These are phyloP conservation scores for Geranium incanum DNA, from an alignment of 441 rosid species.

Conservation along the genomic window DNA sequence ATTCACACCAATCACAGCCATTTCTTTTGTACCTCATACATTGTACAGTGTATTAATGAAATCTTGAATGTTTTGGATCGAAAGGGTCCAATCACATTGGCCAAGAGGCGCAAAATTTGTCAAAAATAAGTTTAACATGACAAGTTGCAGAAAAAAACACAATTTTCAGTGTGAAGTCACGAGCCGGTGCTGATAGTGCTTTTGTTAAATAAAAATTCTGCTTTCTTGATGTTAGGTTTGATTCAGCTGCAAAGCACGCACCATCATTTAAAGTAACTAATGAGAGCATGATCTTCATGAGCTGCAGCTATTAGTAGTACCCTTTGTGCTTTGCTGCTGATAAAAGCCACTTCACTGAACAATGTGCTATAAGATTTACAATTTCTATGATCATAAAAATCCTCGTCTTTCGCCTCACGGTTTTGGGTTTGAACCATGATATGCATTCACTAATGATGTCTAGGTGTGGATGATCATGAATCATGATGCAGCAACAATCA, in stretches of 20 bases:
- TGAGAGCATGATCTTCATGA: neutral
- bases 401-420: constrained; percentile 20
- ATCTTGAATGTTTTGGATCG: neutral
- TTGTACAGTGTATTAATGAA: neutral
- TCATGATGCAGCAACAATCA: no score
- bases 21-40: constrained; percentile 8
- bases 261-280: neutral
- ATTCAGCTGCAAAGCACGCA: neutral
- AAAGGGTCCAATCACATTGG: neutral
- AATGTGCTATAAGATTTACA: neutral
- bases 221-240: constrained; percentile 2
- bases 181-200: constrained; percentile 19
- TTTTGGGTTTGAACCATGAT: constrained; percentile 24
- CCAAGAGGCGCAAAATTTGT: neutral
- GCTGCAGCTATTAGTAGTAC: neutral
- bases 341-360: constrained; percentile 3
- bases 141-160: constrained; percentile 18
- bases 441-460: neutral
- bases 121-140: neutral
- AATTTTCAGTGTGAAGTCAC: constrained; percentile 13
- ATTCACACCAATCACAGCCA: constrained; percentile 12
- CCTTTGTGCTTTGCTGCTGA: constrained; percentile 2
- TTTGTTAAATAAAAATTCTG: neutral
- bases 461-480: no score
- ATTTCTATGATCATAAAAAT: neutral